A percentile compares a stretch with the other conserved stretches of the same genome.
These are phyloP conservation scores for Cryphonectria japonica DNA, from an alignment of 2,329 filamentous ascomycete species.

Conservation along the genomic window DNA sequence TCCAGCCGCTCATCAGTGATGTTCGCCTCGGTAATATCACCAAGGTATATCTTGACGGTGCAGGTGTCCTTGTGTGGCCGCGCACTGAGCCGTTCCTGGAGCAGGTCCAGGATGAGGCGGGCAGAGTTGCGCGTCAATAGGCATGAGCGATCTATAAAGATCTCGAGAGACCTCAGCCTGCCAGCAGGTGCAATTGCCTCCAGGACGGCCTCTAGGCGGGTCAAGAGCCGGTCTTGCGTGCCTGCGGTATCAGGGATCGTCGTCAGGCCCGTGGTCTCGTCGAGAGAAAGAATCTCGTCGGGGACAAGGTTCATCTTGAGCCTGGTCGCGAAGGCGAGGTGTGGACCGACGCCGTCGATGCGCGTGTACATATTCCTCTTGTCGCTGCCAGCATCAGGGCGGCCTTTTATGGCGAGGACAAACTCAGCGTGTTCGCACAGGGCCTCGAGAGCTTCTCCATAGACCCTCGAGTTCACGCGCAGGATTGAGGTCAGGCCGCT, in stretches of 20 bases:
- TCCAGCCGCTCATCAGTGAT: not conserved
- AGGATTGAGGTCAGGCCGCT: slow-evolving; percentile 10
- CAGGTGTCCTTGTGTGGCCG: not conserved
- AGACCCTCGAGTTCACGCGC: not conserved
- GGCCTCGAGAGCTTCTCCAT: slow-evolving; percentile 4
- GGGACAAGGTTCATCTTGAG: slow-evolving; percentile 11
- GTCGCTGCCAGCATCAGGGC: not conserved
- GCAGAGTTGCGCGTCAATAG: not conserved
- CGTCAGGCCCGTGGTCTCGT: not conserved
- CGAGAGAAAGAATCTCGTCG: not conserved
- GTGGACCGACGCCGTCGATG: not conserved
- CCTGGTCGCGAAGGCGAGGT: not conserved
- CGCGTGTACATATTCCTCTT: not conserved
- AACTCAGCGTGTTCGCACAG: slow-evolving; percentile 10
- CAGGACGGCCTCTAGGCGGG: slow-evolving; percentile 5
- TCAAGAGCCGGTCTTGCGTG: not conserved
- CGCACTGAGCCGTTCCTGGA: not conserved
- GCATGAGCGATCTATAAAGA: slow-evolving; percentile 4
- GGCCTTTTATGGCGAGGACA: not conserved
- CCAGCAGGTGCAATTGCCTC: not conserved
- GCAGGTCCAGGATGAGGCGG: not conserved
- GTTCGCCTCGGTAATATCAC: not conserved
- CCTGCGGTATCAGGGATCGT: not conserved
- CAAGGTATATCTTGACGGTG: slow-evolving; percentile 5
- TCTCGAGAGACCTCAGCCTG: not conserved